Evolutionary conservation across 352 stramenopile genomes (phyloP).

Genomic region (Globisporangium nodosum): DNA sequence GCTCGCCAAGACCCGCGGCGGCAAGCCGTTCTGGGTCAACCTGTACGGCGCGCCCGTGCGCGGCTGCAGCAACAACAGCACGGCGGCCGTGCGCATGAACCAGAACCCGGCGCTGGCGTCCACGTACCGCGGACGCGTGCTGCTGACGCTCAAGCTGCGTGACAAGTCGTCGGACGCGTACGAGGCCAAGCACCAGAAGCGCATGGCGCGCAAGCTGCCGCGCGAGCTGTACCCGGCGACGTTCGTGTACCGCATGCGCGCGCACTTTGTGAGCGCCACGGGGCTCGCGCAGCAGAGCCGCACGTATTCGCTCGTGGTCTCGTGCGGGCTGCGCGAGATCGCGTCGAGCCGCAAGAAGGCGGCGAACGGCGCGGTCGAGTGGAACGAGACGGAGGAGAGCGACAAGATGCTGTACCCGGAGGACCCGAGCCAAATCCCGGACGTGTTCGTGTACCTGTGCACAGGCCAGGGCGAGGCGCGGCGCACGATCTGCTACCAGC

Average conservation of each 20-base stretch:
- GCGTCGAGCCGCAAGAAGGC: conserved; percentile 48
- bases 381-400: conserved; percentile 72
- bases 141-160: conserved; percentile 51
- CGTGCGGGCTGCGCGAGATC: conserved; percentile 56
- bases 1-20: conserved; percentile 20
- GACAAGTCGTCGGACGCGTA: conserved; percentile 54
- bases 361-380: conserved; percentile 63
- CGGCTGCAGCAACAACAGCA: conserved; percentile 39
- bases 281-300: conserved; percentile 40
- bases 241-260: conserved; percentile 58
- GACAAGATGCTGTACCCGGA: conserved; percentile 60
- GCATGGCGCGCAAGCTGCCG: conserved; percentile 44
- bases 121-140: conserved; percentile 70
- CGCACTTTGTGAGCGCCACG: conserved; percentile 55
- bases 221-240: conserved; percentile 38
- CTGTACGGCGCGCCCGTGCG: conserved; percentile 62
- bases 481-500: conserved; percentile 67
- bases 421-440: conserved; percentile 57
- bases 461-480: conserved; percentile 54
- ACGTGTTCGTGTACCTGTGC: conserved; percentile 82
- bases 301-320: conserved; percentile 46
- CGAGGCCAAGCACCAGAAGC: conserved; percentile 70
- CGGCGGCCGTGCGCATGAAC: conserved; percentile 56
- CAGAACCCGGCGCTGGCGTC: conserved; percentile 42
- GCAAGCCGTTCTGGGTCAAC: conserved; percentile 64